Evolutionary conservation across 23 red algal genomes (phyloP), one percentile per base, ranked within the genome.

Genomic region (Rhodosorus marinus): DNA sequence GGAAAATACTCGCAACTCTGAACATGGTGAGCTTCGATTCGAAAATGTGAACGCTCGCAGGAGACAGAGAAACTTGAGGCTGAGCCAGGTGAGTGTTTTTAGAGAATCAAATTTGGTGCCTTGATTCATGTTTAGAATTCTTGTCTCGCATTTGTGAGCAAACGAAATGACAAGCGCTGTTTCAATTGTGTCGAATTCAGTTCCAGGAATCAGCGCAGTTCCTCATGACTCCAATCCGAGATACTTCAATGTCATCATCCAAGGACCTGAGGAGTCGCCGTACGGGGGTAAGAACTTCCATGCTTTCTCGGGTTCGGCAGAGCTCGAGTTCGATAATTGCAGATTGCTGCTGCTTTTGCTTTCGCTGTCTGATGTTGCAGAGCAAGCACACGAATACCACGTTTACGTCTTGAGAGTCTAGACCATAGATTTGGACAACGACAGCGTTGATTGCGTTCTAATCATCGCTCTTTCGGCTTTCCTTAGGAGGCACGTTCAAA

Each of bases 211-310:
- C 19, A 65, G 52, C 24, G 90, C 78, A 21, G 72, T 82, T 29
- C 77, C 78, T 6, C 76, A 77, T 35, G 90, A 98, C 31, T 64
- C 70, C 25, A 98, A 98, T 55, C 75, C 90, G 45, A 66, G 90
- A 25, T 76, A 85, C 51, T 98, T 98, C 35, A 81, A 78, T 17
- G 90, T 85, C 20, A 76, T 81, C 24, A 72, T 98, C 8, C 33
- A 58, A n/a, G 78, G 90, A 29, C 90, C 90, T 9, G 65, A 85
- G 31, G 80, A 78, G 32, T 85, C 78, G 5, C 90, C 90, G 35
- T 98, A 98, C 40, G 72, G 60, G 35, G 63, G 59, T 64, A 64
- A 21, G 21, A n/a, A n/a, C n/a, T n/a, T n/a, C n/a, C n/a, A n/a
- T 22, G 47, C 47, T 3, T 50, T 7, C 6, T 50, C 7, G 47